Conservation (phyloP, 2,329 filamentous ascomycete genomes). For the Penicillium sp. region DNA sequence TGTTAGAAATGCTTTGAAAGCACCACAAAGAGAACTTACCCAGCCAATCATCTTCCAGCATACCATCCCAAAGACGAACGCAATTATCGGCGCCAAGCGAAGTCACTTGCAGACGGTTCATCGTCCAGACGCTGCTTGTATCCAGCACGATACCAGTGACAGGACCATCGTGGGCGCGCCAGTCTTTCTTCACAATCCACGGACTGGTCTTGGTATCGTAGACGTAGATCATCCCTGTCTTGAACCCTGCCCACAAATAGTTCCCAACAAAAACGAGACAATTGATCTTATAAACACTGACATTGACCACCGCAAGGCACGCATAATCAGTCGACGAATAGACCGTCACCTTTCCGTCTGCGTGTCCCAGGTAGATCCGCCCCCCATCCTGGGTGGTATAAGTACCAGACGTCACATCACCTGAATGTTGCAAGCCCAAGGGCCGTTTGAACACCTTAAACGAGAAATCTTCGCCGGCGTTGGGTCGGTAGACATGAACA, state of each 20-base stretch:
- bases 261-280: conserved; percentile 73
- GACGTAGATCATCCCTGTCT: conserved; percentile 86
- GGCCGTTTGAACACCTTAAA: conserved; percentile 72
- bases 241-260: conserved; percentile 88
- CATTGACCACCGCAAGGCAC: conserved; percentile 72
- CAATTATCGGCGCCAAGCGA: conserved; percentile 83
- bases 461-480: conserved; percentile 58
- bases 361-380: conserved; percentile 82
- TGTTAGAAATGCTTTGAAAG: conserved; percentile 14
- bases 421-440: conserved; percentile 64
- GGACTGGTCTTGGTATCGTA: conserved; percentile 79
- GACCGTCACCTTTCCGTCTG: conserved; percentile 90
- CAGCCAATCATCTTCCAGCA: conserved; percentile 91
- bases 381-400: conserved; percentile 67
- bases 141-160: conserved; percentile 74
- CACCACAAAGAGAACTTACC: conserved; percentile 39
- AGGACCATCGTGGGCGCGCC: conserved; percentile 81
- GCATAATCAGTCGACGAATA: conserved; percentile 72
- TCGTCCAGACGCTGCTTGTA: conserved; percentile 72
- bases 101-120: conserved; percentile 76
- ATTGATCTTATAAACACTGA: conserved; percentile 95
- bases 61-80: conserved; percentile 82
- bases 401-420: conserved; percentile 81
- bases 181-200: conserved; percentile 90
- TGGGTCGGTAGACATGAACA: conserved; percentile 75